These are phyloP conservation scores for Boehmeria nivea DNA, from an alignment of 306 rosid genomes.

Conservation along the genomic window DNA sequence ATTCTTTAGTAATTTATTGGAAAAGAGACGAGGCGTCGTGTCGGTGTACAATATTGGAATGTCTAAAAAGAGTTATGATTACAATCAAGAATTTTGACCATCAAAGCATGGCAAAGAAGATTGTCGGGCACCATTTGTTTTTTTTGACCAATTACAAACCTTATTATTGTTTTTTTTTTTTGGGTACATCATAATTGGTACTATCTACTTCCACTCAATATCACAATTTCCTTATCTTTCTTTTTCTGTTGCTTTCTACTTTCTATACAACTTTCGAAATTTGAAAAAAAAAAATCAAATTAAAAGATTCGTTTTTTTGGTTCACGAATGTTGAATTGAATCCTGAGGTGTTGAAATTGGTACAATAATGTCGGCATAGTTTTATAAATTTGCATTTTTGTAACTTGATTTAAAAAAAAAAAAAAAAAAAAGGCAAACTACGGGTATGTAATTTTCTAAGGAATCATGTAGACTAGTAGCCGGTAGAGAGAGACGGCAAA, in stretches of 20 bases:
- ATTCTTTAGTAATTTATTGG: neutral
- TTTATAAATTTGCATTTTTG: neutral
- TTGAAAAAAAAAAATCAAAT: neutral
- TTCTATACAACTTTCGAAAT: neutral
- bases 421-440: too few species aligned
- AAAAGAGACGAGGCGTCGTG: neutral
- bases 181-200: too few species aligned
- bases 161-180: too few species aligned
- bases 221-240: neutral
- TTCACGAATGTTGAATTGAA: neutral
- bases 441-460: too few species aligned
- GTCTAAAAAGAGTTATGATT: constrained; percentile 28
- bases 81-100: too few species aligned
- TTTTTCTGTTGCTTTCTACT: constrained; percentile 15
- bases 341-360: neutral
- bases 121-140: constrained; percentile 40
- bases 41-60: constrained; percentile 8
- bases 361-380: constrained; percentile 21
- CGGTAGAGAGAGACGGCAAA: too few species aligned
- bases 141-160: constrained; percentile 43
- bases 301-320: neutral
- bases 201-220: neutral
- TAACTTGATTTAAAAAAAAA: too few species aligned
- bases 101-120: constrained; percentile 23
- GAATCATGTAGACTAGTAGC: too few species aligned